Percentiles rank a stretch among this genome's conserved stretches.
These are phyloP conservation scores for Vaccinium corymbosum DNA, from an alignment of 148 eudicot genomes.

Conservation along the genomic window DNA sequence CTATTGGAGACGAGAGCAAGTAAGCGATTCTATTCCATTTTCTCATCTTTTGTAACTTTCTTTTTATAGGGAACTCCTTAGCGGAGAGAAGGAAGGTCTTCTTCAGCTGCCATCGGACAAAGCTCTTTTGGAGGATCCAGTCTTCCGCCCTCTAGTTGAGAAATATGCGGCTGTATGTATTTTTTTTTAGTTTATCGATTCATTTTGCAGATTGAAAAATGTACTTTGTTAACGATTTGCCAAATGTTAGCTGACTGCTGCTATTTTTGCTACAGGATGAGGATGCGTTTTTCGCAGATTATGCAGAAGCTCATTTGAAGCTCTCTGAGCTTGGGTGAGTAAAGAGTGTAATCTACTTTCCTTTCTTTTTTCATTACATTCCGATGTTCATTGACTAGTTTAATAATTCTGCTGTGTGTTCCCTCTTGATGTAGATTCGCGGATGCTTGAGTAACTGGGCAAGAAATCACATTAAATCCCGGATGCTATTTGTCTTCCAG, in stretches of 20 bases:
- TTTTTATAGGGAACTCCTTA: not conserved
- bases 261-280: slow-evolving; percentile 40
- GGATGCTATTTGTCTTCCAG: not conserved
- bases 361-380: not conserved
- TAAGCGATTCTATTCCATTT: not conserved
- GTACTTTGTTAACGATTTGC: not conserved
- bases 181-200: not conserved
- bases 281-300: slow-evolving; percentile 75
- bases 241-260: not conserved
- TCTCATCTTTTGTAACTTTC: not conserved
- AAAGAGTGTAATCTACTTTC: not conserved
- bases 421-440: slow-evolving; percentile 22
- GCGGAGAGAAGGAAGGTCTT: slow-evolving; percentile 5
- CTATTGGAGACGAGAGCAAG: no score
- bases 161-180: slow-evolving; percentile 59
- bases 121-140: slow-evolving; percentile 58
- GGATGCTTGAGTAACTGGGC: slow-evolving; percentile 18
- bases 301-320: slow-evolving; percentile 72
- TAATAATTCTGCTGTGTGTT: not conserved
- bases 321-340: slow-evolving; percentile 78
- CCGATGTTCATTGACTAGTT: not conserved
- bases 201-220: not conserved
- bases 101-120: slow-evolving; percentile 52
- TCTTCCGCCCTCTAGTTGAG: slow-evolving; percentile 59
- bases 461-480: not conserved